Evolutionary conservation across 192 early-diverging fungal species (phyloP).

Genomic region (Backusella parvicylindrica): DNA sequence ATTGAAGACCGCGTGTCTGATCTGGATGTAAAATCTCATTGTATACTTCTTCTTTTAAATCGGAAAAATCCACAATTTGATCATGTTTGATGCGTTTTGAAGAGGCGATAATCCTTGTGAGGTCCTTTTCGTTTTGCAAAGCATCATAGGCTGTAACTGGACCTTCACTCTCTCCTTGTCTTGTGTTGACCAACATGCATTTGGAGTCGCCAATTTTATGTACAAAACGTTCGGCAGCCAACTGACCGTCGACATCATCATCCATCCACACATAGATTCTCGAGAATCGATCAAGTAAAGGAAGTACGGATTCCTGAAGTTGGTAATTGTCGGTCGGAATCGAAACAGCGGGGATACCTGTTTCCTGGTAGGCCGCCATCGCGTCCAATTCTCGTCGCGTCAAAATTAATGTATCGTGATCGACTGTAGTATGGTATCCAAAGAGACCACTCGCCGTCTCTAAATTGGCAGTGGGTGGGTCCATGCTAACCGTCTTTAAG

Average conservation of each 20-base stretch:
- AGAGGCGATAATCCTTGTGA: constrained; percentile 38
- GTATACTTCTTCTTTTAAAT: constrained; percentile 59
- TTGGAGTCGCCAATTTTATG: constrained; percentile 64
- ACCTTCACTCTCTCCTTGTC: constrained; percentile 36
- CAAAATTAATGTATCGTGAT: constrained; percentile 48
- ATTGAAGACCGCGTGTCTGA: constrained; percentile 60
- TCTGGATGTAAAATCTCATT: constrained; percentile 62
- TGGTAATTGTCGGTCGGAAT: constrained; percentile 54
- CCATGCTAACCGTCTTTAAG: constrained; percentile 35
- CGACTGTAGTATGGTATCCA: constrained; percentile 53
- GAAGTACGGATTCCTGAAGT: constrained; percentile 54
- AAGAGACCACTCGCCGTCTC: constrained; percentile 45
- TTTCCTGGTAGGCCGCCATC: constrained; percentile 62
- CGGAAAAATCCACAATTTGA: constrained; percentile 59
- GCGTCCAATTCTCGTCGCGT: constrained; percentile 64
- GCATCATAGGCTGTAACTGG: constrained; percentile 55
- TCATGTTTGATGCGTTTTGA: constrained; percentile 58
- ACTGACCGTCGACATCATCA: constrained; percentile 62
- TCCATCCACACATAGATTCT: constrained; percentile 67
- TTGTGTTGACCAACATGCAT: constrained; percentile 53
- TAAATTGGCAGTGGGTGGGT: constrained; percentile 39
- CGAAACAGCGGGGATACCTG: constrained; percentile 56
- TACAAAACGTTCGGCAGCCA: constrained; percentile 53
- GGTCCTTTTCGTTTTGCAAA: constrained; percentile 35
- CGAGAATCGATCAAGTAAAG: constrained; percentile 59